Evolutionary conservation across 1,284 basidiomycete genomes (phyloP), one percentile per base, ranked within the genome.

Genomic region (Boletus calvinii): DNA sequence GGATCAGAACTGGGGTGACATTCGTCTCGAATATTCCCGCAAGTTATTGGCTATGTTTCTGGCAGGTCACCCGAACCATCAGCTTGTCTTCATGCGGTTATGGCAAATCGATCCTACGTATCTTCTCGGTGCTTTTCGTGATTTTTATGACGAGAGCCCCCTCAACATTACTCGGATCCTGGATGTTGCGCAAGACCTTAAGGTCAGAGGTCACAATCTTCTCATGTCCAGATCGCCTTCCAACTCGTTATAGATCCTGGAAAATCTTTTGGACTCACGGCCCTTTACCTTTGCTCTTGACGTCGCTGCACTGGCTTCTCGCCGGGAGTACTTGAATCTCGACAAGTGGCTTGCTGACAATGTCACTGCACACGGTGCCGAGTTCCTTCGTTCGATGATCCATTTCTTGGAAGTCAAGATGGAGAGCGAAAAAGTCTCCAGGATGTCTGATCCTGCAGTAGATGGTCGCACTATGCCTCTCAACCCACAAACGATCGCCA

Each of bases 331-430:
- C 64, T 79, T 99, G 62, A 94, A 98, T 63, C 79, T 99, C 45
- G 95, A 98, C 72, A 93, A 96, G 70, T 99, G 95, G 95, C 78
- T 99, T 5, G 85, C 90, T 35, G 91, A 94, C 68, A 89, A 92
- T 61, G 89, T 97, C 37, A 76, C 83, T 13, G 73, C 77, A 40
- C 89, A 94, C 59, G 92, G 92, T 3, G 80, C 81, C 36, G 91
- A 93, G 56, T 98, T 98, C 64, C 79, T 98, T 40, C 85, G 90
- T 53, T 85, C 91, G 13, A 84, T 95, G 55, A 85, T 97, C 55
- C 80, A 85, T 31, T 97, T 97, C 72, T 74, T 97, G 55, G 89
- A 94, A 62, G 78, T 90, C 74, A 98, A 97, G 72, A 92, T 95
- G 79, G 87, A 90, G 51, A 88, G 86, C 59, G 94, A 97, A 72